Base-by-base conservation (phyloP, 2,329 filamentous ascomycete genomes). In the Hypoxylon rubiginosum region DNA sequence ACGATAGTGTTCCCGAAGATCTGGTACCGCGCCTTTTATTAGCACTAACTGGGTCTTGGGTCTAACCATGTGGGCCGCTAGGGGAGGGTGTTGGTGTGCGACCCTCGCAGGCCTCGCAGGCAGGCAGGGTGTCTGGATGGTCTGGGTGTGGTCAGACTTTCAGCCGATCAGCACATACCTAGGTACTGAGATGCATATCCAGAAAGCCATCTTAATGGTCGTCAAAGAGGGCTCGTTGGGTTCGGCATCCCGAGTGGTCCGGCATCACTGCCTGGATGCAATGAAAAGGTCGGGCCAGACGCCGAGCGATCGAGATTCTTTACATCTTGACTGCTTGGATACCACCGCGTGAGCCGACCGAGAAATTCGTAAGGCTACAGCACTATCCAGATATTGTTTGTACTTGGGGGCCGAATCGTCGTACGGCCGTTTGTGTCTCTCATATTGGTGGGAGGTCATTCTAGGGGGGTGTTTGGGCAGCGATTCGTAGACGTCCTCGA, bases 21-120 rank as follows among this genome's bases (percentile, higher is more conserved):
- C 73, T 77, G 75, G 75, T 74, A 71, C 70, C 66, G 68, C 65
- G 62, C 66, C 71, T 74, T 72, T 73, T 71, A 65, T 74, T 73
- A 72, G 71, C 66, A 67, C 71, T 71, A 71, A 72, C 66, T 46
- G 63, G 58, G 67, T 62, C 41, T 60, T 46, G 63, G 62, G 66
- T 61, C 41, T 58, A 62, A 43, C 67, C 46, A 69, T 70, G 72
- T 72, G 71, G 71, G 69, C 62, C 64, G 21, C 45, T 54, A 50
- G 58, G 36, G 11, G 34, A 8, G 59, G 28, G 34, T 62, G 66
- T 66, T 66, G 67, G 67, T 54, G 67, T 64, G 36, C 17, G 48
- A 58, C 28, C 30, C 28, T 60, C 50, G 45, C 49, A 56, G 41
- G 6, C 15, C 39, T 43, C 39, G 1, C 17, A 43, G 17, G 17